These are phyloP conservation scores for Lonicera japonica DNA, from an alignment of 129 eudicot genomes.

Conservation along the genomic window DNA sequence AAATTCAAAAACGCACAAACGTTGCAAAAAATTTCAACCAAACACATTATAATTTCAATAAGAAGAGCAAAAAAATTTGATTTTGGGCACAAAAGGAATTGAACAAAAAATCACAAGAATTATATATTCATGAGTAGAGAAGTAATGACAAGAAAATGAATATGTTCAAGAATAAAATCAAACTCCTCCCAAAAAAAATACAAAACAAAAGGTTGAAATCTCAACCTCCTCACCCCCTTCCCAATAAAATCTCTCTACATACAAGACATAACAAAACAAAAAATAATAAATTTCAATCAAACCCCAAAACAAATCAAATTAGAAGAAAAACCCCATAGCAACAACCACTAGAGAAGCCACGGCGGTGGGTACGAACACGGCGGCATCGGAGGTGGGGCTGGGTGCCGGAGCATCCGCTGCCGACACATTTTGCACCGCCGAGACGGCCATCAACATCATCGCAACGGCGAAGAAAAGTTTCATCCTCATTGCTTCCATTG, in stretches of 20 bases:
- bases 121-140: too few relatives aligned
- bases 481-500: constrained; percentile 37
- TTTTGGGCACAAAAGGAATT: too few relatives aligned
- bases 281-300: not conserved
- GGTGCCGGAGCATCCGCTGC: constrained; percentile 38
- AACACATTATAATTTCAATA: too few relatives aligned
- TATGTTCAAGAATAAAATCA: not conserved
- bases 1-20: too few relatives aligned
- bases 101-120: not conserved
- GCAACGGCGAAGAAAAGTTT: constrained; percentile 9
- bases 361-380: constrained; percentile 24
- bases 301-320: not conserved
- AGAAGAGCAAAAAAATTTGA: too few relatives aligned
- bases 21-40: too few relatives aligned
- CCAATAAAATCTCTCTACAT: constrained; percentile 5
- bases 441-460: constrained; percentile 23
- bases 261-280: not conserved
- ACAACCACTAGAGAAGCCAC: constrained; percentile 25
- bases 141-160: not conserved
- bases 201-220: not conserved
- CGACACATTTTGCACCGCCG: constrained; percentile 8
- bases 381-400: constrained; percentile 26
- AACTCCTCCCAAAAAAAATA: not conserved
- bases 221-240: not conserved
- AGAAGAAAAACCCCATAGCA: constrained; percentile 19